Conservation (phyloP, 345 rosid species). For the Excoecaria cochinchinensis region DNA sequence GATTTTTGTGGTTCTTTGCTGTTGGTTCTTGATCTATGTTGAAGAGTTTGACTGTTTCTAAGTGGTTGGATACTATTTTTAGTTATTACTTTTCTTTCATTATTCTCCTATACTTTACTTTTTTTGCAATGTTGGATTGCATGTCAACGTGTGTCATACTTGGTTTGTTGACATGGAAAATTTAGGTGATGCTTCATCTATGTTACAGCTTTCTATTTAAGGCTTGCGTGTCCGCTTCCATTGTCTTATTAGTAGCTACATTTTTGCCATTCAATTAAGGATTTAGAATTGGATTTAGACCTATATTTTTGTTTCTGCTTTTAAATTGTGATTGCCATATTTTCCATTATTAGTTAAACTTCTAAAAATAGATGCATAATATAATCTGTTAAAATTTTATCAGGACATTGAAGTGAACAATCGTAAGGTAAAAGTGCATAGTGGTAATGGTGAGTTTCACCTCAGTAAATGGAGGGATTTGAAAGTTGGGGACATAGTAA, state of each 20-base stretch:
- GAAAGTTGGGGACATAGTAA: constrained; percentile 83
- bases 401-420: constrained; percentile 82
- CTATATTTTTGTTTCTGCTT: not conserved
- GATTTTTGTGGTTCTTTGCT: not conserved
- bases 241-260: not conserved
- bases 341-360: constrained; percentile 3
- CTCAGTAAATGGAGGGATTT: constrained; percentile 70
- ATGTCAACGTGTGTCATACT: not conserved
- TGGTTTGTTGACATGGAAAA: not conserved
- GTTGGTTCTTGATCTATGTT: not conserved
- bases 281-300: constrained; percentile 5
- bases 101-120: not conserved
- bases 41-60: constrained; percentile 1
- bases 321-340: not conserved
- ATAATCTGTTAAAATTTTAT: constrained; percentile 2
- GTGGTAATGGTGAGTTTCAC: constrained; percentile 61
- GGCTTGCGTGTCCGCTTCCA: not conserved
- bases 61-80: not conserved
- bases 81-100: not conserved
- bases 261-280: not conserved
- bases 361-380: not conserved
- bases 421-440: constrained; percentile 62
- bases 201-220: not conserved
- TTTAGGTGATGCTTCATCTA: not conserved
- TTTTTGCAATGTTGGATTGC: not conserved